Evolutionary conservation across 208 protist species (phyloP).

Genomic region (Leptomonas seymouri): DNA sequence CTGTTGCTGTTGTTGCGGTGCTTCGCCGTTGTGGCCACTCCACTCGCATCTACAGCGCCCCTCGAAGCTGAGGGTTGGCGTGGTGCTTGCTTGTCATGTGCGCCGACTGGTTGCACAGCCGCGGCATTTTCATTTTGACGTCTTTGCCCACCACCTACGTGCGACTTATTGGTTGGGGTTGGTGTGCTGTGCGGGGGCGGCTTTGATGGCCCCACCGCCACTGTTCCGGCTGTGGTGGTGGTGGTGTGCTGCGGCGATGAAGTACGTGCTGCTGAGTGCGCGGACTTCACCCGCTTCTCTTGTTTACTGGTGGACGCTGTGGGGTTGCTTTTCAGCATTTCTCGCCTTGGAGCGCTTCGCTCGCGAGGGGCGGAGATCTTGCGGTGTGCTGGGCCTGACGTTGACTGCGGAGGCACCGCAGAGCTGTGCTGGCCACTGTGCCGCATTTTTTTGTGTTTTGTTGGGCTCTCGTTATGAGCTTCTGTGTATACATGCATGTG

Average conservation of each 20-base stretch:
- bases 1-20: constrained; percentile 6
- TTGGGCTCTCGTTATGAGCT: not conserved
- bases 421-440: not conserved
- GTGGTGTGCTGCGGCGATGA: not conserved
- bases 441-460: not conserved
- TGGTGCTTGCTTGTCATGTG: not conserved
- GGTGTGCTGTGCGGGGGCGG: not conserved
- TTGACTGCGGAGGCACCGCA: not conserved
- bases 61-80: not conserved
- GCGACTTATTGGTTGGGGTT: too few relatives aligned
- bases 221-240: not conserved
- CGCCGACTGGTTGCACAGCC: not conserved
- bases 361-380: not conserved
- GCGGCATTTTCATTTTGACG: not conserved
- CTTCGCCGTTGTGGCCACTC: not conserved
- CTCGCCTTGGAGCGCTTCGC: not conserved
- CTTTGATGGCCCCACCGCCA: not conserved
- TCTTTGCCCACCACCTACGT: not conserved
- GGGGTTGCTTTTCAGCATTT: not conserved
- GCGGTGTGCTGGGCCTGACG: too few relatives aligned
- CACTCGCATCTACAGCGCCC: not conserved
- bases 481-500: not conserved
- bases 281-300: not conserved
- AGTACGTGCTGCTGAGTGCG: too few relatives aligned
- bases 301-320: not conserved